Evolutionary conservation across 2,329 filamentous ascomycete genomes (phyloP), one percentile per base, ranked within the genome.

Genomic region (Xylaria sp.): DNA sequence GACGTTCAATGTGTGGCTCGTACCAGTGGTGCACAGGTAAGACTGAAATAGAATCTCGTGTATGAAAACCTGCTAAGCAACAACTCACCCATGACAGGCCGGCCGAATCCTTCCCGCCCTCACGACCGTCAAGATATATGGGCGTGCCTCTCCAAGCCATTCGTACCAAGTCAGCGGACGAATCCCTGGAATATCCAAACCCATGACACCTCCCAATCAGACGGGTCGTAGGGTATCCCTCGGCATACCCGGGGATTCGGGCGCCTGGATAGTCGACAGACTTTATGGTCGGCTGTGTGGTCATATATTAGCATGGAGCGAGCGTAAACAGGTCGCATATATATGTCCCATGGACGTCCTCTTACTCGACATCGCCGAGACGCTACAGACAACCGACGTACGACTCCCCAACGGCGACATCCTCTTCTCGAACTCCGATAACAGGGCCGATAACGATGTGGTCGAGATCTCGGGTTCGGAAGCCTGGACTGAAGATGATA

Each of bases 301-400:
- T 0, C 94, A 97, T 71, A 92, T 98, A 0, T 83, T 98, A 12
- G 94, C 94, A 0, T 96, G 91, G 88, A 94, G 90, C 69, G 86
- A 88, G 66, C 87, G 89, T 64, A 94, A 91, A 72, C 87, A 87
- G 43, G 89, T 92, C 4, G 93, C 93, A 0, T 98, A 97, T 75
- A 95, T 98, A 64, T 95, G 92, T 64, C 94, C 94, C 0, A 98
- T 98, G 94, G 92, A 97, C 60, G 84, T 97, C 2, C 79, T 97
- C 12, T 82, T 98, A 11, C 86, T 90, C 28, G 94, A 98, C 72
- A 96, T 98, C 60, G 89, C 88, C 28, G 86, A 90, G 65, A 93
- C 90, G 0, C 80, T 97, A 0, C 86, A 88, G 21, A 92, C 92
- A 0, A 78, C 78, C 1, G 84, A 87, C 25, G 86, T 97, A n/a